Evolutionary conservation across 1,284 basidiomycete species (phyloP).

Genomic region (Uromyces viciae-fabae): DNA sequence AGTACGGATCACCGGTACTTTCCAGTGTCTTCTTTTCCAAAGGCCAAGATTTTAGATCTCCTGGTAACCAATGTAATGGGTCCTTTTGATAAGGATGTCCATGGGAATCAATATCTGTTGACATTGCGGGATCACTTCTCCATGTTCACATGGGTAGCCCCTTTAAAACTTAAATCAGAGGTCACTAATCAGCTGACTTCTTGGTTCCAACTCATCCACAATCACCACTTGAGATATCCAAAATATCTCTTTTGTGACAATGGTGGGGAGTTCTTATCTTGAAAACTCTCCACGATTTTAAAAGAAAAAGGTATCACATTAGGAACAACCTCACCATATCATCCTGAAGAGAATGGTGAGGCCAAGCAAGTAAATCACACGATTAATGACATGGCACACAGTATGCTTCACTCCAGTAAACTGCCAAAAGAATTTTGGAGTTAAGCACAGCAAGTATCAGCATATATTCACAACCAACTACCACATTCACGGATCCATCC

Average conservation of each 20-base stretch:
- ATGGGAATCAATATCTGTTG: background rate
- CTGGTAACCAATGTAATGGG: background rate
- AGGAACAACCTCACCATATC: background rate
- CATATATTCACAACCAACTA: background rate
- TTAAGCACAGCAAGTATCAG: background rate
- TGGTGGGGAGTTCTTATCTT: background rate
- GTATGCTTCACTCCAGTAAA: background rate
- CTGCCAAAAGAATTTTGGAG: background rate
- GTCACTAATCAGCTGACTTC: background rate
- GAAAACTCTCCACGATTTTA: background rate
- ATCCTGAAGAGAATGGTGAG: constrained; percentile 10
- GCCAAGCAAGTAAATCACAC: constrained; percentile 7
- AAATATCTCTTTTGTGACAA: background rate
- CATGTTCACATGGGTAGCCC: background rate
- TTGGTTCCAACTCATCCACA: background rate
- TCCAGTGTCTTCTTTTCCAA: background rate
- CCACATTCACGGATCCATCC: background rate
- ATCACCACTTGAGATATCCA: background rate
- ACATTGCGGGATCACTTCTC: background rate
- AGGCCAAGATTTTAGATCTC: background rate
- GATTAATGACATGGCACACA: background rate
- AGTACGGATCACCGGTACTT: background rate
- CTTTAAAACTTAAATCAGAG: background rate
- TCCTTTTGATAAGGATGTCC: background rate
- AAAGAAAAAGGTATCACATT: background rate